These are phyloP conservation scores for Athelia sp. DNA, from an alignment of 1,284 basidiomycete genomes.

Conservation along the genomic window DNA sequence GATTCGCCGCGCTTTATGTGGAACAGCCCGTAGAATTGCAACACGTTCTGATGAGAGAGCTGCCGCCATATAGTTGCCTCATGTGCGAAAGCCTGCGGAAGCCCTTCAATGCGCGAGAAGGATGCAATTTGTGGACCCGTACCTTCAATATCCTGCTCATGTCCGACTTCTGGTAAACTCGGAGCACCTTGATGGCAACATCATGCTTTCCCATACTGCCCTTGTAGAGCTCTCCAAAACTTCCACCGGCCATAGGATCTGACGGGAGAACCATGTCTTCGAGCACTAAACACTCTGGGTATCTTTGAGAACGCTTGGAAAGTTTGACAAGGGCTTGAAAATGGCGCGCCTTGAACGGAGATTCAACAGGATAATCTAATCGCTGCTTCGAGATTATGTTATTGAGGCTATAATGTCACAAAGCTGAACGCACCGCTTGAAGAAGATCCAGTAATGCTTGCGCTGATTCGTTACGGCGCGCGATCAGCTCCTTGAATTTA, in stretches of 20 bases:
- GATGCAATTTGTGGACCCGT: too few relatives aligned
- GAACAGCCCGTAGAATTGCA: background rate
- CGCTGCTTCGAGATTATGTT: background rate
- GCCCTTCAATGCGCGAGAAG: too few relatives aligned
- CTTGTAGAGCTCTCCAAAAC: background rate
- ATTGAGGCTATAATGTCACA: background rate
- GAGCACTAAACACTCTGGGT: background rate
- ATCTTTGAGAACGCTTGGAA: background rate
- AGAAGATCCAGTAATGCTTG: background rate
- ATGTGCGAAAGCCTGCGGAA: conserved; percentile 2
- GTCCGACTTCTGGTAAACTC: background rate
- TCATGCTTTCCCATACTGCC: background rate
- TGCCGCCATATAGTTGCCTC: conserved; percentile 5
- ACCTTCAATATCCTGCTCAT: background rate
- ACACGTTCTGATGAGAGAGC: conserved; percentile 2
- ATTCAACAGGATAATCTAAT: background rate
- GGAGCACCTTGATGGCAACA: background rate
- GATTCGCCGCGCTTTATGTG: background rate
- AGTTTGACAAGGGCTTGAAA: background rate
- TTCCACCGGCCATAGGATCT: background rate
- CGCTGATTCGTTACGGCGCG: background rate
- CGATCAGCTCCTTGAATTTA: background rate
- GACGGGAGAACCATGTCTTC: background rate
- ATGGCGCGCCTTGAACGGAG: background rate
- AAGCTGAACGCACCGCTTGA: background rate